Conservation (phyloP, 73 alveolate genomes). For the Blepharisma japonicum region DNA sequence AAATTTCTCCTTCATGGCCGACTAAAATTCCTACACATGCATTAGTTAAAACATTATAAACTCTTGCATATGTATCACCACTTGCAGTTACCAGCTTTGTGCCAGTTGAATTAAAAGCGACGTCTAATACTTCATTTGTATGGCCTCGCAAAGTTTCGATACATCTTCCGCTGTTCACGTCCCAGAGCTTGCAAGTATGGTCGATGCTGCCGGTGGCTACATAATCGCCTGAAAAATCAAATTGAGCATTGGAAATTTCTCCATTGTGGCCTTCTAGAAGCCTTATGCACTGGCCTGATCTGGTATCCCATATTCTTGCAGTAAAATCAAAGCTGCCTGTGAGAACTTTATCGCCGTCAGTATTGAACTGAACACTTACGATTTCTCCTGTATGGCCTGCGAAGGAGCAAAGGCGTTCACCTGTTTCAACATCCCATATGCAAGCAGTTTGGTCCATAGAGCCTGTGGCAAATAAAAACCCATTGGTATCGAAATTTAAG, state of each 20-base stretch:
- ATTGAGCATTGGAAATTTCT: conserved; percentile 90
- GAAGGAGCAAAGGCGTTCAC: conserved; percentile 45
- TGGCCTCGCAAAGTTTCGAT: conserved; percentile 93
- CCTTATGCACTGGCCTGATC: conserved; percentile 95
- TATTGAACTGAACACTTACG: conserved; percentile 94
- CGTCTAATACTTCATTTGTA: conserved; percentile 94
- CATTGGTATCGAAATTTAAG: conserved; percentile 96
- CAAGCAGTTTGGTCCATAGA: conserved; percentile 97
- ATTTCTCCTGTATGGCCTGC: conserved; percentile 89
- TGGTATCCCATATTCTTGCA: conserved; percentile 96
- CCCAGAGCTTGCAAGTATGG: conserved; percentile 98
- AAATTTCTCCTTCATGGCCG: conserved; percentile 96
- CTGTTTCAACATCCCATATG: conserved; percentile 86
- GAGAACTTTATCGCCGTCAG: conserved; percentile 99
- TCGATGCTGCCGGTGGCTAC: conserved; percentile 94
- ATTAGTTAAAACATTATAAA: conserved; percentile 90
- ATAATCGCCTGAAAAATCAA: conserved; percentile 94
- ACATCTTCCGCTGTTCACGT: conserved; percentile 94
- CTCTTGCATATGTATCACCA: conserved; percentile 94
- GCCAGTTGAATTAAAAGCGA: conserved; percentile 94
- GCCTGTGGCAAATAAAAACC: conserved; percentile 74
- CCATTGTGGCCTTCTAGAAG: conserved; percentile 94
- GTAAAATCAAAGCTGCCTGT: conserved; percentile 99
- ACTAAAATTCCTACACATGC: conserved; percentile 68
- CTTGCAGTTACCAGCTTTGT: conserved; percentile 97